Base-by-base conservation (phyloP, 257 asterid species). In the Ilex aquifolium region DNA sequence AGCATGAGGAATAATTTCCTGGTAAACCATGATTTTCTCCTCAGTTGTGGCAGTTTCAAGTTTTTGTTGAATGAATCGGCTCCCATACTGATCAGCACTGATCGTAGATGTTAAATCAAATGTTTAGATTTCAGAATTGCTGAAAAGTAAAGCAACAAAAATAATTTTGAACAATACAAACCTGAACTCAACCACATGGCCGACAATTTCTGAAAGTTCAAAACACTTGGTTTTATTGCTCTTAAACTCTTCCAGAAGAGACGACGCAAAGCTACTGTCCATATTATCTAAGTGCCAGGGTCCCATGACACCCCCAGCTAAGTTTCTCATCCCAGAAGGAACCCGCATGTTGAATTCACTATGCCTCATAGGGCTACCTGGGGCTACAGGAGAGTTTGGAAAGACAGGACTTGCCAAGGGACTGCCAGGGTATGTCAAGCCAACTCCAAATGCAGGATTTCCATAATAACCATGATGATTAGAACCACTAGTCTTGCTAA, bases 11-110 rank as follows among this genome's bases (percentile, higher is more conserved):
- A 78, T 63, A 56, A 84, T 86, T 68, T 84, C 88, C 72, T 65
- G 68, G 52, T 74, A 77, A 31, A 84, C 82, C 56, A 78, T 74
- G 56, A 74, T 72, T 69, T 79, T 81, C 83, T 81, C 91, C 61
- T 74, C 85, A 31, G 55, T 67, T 16, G 80, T 78, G 65, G 87
- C 80, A 15, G 66, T 74, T 69, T 78, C 83, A 74, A 83, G 70
- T 69, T 78, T 78, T 76, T 80, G 87, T 67, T 83, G 90, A 76
- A 83, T 83, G 75, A 83, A 83, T 70, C 91, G 71, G 70, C 91
- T 84, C 55, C 91, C 91, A 64, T 84, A 86, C 65, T 84, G 88
- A 72, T 84, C 91, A 6, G 76, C 67, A 62, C 91, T 83, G 83
- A 46, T 49, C 54, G 10, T 54, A 61, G 63, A 69, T 60, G 55